A percentile compares a stretch with the other conserved stretches of the same genome.
Evolutionary conservation across 805 yeast genomes (phyloP).

Genomic region (Monosporozyma yasuniensis): DNA sequence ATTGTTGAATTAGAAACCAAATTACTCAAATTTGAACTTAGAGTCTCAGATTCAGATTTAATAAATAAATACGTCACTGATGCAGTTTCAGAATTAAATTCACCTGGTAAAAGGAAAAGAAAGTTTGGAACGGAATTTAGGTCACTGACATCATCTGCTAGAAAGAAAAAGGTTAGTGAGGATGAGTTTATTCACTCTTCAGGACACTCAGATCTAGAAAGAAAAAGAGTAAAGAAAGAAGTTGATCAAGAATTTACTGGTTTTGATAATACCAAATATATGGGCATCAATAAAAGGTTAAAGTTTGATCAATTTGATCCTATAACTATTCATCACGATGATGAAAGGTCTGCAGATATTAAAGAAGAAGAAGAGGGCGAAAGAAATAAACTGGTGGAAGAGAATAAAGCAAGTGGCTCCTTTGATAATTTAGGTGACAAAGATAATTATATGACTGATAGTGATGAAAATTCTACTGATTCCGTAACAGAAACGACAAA

Average conservation of each 20-base stretch:
- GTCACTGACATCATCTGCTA: not conserved
- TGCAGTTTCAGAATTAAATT: conserved; percentile 14
- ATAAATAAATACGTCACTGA: conserved; percentile 15
- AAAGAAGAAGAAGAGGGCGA: not conserved
- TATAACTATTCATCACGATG: too few species aligned
- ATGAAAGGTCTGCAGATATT: not conserved
- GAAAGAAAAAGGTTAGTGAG: not conserved
- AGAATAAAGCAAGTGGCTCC: not conserved
- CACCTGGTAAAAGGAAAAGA: conserved; percentile 19
- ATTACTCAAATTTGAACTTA: conserved; percentile 4
- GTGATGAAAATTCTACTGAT: not conserved
- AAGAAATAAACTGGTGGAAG: not conserved
- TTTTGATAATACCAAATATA: conserved; percentile 16
- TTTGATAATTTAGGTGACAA: not conserved
- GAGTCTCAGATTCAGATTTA: conserved; percentile 10
- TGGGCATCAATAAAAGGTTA: conserved; percentile 15
- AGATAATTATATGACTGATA: not conserved
- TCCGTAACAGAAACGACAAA: not conserved
- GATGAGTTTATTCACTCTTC: not conserved
- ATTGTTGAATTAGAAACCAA: conserved; percentile 12
- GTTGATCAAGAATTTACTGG: conserved; percentile 9
- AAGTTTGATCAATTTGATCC: not conserved
- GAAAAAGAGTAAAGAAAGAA: not conserved
- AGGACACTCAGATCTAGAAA: not conserved
- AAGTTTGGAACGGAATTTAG: not conserved